phyloP scores from a whole-genome alignment of 192 early-diverging fungal species.

The Kappamyces sp. region DNA sequence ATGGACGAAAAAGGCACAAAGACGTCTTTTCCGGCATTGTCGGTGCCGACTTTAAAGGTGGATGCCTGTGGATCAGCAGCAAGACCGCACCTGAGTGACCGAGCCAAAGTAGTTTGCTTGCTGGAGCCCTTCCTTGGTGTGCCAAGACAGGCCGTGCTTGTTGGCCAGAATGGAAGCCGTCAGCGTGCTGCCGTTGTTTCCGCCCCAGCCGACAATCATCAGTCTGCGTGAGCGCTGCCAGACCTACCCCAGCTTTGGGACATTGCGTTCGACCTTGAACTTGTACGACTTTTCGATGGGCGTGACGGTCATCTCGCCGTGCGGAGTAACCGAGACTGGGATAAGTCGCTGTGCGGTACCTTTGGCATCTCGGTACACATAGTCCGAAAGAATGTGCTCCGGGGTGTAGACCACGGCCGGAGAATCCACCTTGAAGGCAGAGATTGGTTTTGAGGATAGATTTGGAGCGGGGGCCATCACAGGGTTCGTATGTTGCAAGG shows the following conservation, averaged over 20 bases:
- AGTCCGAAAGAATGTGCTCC: conserved; percentile 72
- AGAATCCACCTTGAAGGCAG: conserved; percentile 75
- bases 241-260: conserved; percentile 76
- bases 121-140: conserved; percentile 89
- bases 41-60: conserved; percentile 89
- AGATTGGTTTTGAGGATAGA: not conserved
- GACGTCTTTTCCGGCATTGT: conserved; percentile 77
- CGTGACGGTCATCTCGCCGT: conserved; percentile 66
- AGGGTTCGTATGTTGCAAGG: too few species aligned
- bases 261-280: conserved; percentile 78
- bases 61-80: conserved; percentile 48
- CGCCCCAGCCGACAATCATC: conserved; percentile 99
- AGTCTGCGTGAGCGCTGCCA: conserved; percentile 47
- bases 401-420: conserved; percentile 85
- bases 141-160: conserved; percentile 80
- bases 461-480: too few species aligned
- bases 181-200: conserved; percentile 98
- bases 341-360: conserved; percentile 42
- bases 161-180: conserved; percentile 96
- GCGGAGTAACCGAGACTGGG: conserved; percentile 14
- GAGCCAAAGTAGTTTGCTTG: conserved; percentile 96
- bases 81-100: conserved; percentile 58
- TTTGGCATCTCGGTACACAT: conserved; percentile 83
- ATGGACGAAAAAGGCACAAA: conserved; percentile 89
- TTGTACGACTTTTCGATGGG: conserved; percentile 85